A percentile compares a stretch with the other conserved stretches of the same genome.
These are phyloP conservation scores for Haplosporangium sp. DNA, from an alignment of 371 early-diverging fungal species.

Conservation along the genomic window DNA sequence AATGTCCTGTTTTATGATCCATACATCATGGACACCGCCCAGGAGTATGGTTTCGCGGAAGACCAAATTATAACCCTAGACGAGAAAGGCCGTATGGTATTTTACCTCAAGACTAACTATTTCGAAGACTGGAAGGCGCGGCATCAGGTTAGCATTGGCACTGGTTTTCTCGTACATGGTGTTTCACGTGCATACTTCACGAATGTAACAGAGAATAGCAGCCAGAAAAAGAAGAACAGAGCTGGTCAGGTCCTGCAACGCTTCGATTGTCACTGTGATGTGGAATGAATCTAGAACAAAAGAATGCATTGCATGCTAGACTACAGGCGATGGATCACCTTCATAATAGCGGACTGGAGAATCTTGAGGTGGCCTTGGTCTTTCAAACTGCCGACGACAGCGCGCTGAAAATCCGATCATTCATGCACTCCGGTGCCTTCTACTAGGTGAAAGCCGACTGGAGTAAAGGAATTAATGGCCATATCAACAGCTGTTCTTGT, in stretches of 20 bases:
- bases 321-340: not conserved
- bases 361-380: not conserved
- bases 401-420: constrained; percentile 2
- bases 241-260: constrained; percentile 4
- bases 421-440: not conserved
- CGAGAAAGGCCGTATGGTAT: constrained; percentile 1
- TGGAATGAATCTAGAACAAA: constrained; percentile 10
- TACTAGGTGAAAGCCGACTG: constrained; percentile 3
- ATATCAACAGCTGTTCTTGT: constrained; percentile 2
- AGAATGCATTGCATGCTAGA: not conserved
- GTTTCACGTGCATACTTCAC: not conserved
- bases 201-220: constrained; percentile 1
- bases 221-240: constrained; percentile 5
- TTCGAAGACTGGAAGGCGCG: constrained; percentile 6
- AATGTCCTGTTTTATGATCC: constrained; percentile 10
- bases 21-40: constrained; percentile 6
- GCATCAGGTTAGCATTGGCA: constrained; percentile 3
- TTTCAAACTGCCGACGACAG: not conserved
- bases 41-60: not conserved
- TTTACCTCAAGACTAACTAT: constrained; percentile 9
- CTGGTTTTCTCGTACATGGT: constrained; percentile 1
- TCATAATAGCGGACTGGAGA: not conserved
- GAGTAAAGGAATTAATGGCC: not conserved
- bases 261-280: too few relatives aligned
- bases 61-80: constrained; percentile 5